These are phyloP conservation scores for Aschersonia sp. DNA, from an alignment of 2,329 filamentous ascomycete genomes.

Conservation along the genomic window DNA sequence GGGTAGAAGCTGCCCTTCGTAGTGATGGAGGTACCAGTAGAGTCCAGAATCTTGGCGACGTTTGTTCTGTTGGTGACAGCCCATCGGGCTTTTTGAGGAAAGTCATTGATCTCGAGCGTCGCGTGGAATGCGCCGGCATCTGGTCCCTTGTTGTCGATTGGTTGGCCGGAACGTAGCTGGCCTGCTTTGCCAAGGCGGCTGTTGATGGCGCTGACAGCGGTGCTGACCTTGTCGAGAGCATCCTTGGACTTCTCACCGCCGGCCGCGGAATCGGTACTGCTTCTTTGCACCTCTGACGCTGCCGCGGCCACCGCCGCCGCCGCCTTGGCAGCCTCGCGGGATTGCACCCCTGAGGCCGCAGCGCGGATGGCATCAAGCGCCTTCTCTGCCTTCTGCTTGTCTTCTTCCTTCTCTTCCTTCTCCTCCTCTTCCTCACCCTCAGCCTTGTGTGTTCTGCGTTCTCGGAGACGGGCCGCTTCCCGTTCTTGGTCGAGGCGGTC, in stretches of 20 bases:
- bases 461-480: conserved; percentile 70
- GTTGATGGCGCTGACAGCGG: conserved; percentile 85
- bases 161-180: conserved; percentile 78
- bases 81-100: conserved; percentile 96
- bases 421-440: conserved; percentile 74
- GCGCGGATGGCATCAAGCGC: conserved; percentile 51
- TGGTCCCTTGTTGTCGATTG: conserved; percentile 95
- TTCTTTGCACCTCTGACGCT: conserved; percentile 18
- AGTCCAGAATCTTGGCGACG: conserved; percentile 92
- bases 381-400: conserved; percentile 56
- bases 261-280: conserved; percentile 33
- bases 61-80: conserved; percentile 97
- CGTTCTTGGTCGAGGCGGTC: conserved; percentile 85
- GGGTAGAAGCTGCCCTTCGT: conserved; percentile 90
- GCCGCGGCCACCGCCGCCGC: conserved; percentile 6
- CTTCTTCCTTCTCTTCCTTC: conserved; percentile 65
- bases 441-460: conserved; percentile 80
- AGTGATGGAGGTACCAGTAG: conserved; percentile 89
- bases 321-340: conserved; percentile 34
- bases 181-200: conserved; percentile 79
- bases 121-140: conserved; percentile 95
- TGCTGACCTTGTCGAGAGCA: conserved; percentile 71
- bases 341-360: conserved; percentile 41
- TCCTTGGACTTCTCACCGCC: conserved; percentile 49
- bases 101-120: conserved; percentile 97